Base-by-base conservation (phyloP, 192 early-diverging fungal genomes). In the Backusella liffmaniae region DNA sequence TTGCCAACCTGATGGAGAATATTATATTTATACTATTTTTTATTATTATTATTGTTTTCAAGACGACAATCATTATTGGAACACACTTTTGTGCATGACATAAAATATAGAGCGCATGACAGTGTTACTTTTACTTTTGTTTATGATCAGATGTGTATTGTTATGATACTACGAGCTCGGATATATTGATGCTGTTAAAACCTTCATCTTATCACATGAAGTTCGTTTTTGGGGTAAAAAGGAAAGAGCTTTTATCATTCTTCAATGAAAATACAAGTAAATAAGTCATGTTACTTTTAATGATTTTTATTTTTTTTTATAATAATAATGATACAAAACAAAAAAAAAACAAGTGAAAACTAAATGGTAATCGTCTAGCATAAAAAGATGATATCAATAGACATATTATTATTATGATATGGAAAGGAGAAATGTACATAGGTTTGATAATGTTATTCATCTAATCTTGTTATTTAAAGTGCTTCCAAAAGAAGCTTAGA, bases 401-500 rank as follows among this genome's bases (percentile, higher is more conserved):
- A 56, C 53, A 56, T 56, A 56, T 56, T 56, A 56, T 59, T 26
- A 26, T 32, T 32, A 32, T 32, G 56, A 62, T 62, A 62, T 62
- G 21, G 56, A 62, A 29, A 29, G 26, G 56, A 23, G 56, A 62
- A 62, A 62, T 62, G 56, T 62, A 62, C 56, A 62, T 26, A 62
- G 29, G 56, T 62, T 62, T 23, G 21, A 56, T 56, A 62, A 56
- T 56, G 21, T 26, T 56, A 21, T 56, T 56, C 53, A 56, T 56
- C 53, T 32, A 66, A 26, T 67, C 35, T 21, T 32, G 29, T 67
- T 67, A 49, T 67, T 35, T 67, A 35, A 26, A 71, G 70, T 30
- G 70, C 70, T 67, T 74, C 79, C 44, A 80, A 29, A 49, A 76
- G 39, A 42, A 73, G 44, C 15, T 76, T 76, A 51, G 79, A 75